Evolutionary conservation across 495 filamentous ascomycete genomes (phyloP), one percentile per base, ranked within the genome.

Genomic region (Staphylotrichum tortipilum): DNA sequence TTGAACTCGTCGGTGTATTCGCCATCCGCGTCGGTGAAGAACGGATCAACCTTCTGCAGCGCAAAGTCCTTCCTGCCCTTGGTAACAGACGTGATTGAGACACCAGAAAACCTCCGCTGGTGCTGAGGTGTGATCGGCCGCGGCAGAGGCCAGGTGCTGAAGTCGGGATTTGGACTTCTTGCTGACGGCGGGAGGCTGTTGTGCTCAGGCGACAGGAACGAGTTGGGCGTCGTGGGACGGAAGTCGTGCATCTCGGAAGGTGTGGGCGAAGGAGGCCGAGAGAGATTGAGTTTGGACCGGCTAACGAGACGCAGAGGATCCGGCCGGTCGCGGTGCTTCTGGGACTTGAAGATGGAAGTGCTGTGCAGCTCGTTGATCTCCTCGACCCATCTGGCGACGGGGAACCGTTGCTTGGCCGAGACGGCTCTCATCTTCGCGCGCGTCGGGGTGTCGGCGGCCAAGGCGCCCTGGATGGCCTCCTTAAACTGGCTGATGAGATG

Each of bases 391-490:
- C 81, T 77, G 3, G 76, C 78, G 14, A 84, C 83, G 7, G 85
- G 85, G 65, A 88, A 89, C 3, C 85, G 76, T 52, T 89, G 84
- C 53, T 81, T 81, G 1, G 82, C 82, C n/a, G 83, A 85, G 10
- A 81, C 72, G 39, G 85, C 85, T 49, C 85, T 73, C 85, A 89
- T 87, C 65, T 76, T 78, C 3, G 78, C 78, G 23, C 85, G 68
- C 7, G 74, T 73, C 26, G 78, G 70, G 7, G 52, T 57, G 44
- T 80, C 78, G 0, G 80, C 82, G 28, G 69, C 76, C 43, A 89
- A 63, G 0, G 85, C 85, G 21, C 74, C 75, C 23, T 78, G 68
- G 53, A 88, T 85, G 10, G 85, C 80, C 42, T 76, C 69, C 46
- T 83, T 81, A 68, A 88, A 88, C 58, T 88, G 84, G 37, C 78